These are phyloP conservation scores for Neurospora sp. DNA, from an alignment of 495 filamentous ascomycete species.

Conservation along the genomic window DNA sequence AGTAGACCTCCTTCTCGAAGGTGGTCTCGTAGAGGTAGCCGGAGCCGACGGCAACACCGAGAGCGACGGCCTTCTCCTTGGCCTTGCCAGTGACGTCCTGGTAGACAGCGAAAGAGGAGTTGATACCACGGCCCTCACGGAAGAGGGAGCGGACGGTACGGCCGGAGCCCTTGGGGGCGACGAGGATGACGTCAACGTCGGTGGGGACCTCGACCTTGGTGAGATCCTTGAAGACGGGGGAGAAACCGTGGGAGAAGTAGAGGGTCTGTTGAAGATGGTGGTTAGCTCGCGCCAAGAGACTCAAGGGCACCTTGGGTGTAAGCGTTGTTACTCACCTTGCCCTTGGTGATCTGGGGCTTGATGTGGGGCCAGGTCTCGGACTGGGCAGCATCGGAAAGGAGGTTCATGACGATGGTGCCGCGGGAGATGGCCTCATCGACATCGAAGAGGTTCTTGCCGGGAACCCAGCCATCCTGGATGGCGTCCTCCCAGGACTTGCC, in stretches of 20 bases:
- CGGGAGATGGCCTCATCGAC: conserved; percentile 88
- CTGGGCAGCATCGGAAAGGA: conserved; percentile 94
- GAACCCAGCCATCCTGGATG: conserved; percentile 92
- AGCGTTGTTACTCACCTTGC: conserved; percentile 53
- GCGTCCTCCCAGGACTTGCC: conserved; percentile 98
- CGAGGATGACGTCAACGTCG: conserved; percentile 97
- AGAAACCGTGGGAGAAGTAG: conserved; percentile 99
- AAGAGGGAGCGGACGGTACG: conserved; percentile 97
- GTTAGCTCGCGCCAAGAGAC: background rate
- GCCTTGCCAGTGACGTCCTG: conserved; percentile 98
- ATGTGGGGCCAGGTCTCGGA: conserved; percentile 95
- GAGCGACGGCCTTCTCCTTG: conserved; percentile 93
- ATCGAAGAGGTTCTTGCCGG: conserved; percentile 96
- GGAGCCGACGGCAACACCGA: conserved; percentile 90
- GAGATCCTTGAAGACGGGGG: conserved; percentile 97
- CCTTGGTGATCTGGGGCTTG: conserved; percentile 96
- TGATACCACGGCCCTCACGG: conserved; percentile 97
- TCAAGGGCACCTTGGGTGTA: background rate
- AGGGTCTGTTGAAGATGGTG: conserved; percentile 54
- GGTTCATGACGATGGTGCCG: conserved; percentile 97
- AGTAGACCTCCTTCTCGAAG: conserved; percentile 99
- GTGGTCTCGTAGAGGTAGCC: conserved; percentile 99
- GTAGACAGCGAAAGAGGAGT: conserved; percentile 96
- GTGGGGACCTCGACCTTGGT: conserved; percentile 96
- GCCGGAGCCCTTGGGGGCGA: conserved; percentile 97